These are phyloP conservation scores for Colletotrichum godetiae DNA, from an alignment of 2,329 filamentous ascomycete genomes.

Conservation along the genomic window DNA sequence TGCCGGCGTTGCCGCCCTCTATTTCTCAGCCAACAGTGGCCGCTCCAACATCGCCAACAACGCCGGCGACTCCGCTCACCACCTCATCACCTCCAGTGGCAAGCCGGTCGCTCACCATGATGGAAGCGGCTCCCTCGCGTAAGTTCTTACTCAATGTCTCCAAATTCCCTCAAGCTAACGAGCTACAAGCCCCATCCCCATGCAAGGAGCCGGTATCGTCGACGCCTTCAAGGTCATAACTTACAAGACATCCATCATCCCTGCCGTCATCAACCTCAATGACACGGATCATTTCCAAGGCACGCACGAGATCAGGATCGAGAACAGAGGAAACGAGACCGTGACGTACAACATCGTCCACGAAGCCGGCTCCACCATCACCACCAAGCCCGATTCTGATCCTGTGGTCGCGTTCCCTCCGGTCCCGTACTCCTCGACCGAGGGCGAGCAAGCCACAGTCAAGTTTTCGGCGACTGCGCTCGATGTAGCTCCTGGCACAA, in stretches of 20 bases:
- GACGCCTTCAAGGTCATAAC: conserved; percentile 61
- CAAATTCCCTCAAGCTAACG: neutral
- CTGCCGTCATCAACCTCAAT: conserved; percentile 70
- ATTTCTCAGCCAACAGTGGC: neutral
- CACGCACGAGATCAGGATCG: conserved; percentile 63
- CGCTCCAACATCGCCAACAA: neutral
- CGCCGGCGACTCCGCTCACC: conserved; percentile 1
- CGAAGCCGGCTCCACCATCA: conserved; percentile 59
- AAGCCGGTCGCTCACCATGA: conserved; percentile 16
- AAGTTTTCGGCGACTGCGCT: conserved; percentile 55
- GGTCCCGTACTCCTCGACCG: conserved; percentile 46
- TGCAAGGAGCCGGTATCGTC: conserved; percentile 64
- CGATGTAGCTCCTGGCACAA: conserved; percentile 52
- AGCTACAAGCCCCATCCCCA: neutral
- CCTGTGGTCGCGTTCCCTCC: conserved; percentile 47
- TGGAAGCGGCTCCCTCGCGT: conserved; percentile 26
- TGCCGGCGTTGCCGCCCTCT: neutral
- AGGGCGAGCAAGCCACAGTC: conserved; percentile 52
- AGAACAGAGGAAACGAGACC: conserved; percentile 60
- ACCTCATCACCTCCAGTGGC: conserved; percentile 9
- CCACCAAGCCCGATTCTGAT: conserved; percentile 42
- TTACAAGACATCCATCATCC: conserved; percentile 47
- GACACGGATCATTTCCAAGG: conserved; percentile 67
- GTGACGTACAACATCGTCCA: conserved; percentile 65
- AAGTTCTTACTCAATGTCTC: neutral